These are phyloP conservation scores for Cucumis variabilis DNA, from an alignment of 331 rosid genomes.

Conservation along the genomic window DNA sequence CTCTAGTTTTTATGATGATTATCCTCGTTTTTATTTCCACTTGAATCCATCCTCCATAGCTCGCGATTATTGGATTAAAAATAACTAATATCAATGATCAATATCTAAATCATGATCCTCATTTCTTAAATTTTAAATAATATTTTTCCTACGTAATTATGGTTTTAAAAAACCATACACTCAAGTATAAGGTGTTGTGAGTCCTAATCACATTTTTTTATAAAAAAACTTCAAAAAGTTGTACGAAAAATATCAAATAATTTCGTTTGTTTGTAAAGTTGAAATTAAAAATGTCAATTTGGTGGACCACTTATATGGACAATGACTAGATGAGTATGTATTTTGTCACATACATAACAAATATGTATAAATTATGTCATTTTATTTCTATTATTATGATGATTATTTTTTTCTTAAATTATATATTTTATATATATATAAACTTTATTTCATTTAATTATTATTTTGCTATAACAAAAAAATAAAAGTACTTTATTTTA, in stretches of 20 bases:
- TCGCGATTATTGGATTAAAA: too few relatives aligned
- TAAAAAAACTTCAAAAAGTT: not conserved
- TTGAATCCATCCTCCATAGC: too few relatives aligned
- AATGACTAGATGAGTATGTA: not conserved
- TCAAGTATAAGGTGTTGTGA: not conserved
- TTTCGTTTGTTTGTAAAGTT: not conserved
- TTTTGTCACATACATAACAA: not conserved
- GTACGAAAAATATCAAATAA: not conserved
- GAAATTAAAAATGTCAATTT: constrained; percentile 15
- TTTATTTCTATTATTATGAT: not conserved
- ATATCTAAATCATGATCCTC: not conserved
- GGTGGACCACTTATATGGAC: not conserved
- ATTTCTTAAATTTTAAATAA: not conserved
- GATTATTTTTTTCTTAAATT: too few relatives aligned
- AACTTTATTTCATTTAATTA: not conserved
- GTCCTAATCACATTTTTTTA: not conserved
- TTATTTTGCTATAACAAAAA: too few relatives aligned
- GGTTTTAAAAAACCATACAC: not conserved
- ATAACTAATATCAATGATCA: too few relatives aligned
- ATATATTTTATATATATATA: too few relatives aligned
- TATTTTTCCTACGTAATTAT: not conserved
- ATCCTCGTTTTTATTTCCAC: too few relatives aligned
- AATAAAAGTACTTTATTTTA: too few relatives aligned
- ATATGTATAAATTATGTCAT: not conserved
- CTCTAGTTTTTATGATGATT: too few relatives aligned